Base-by-base conservation (phyloP, 371 early-diverging fungal genomes). In the Zancudomyces culisetae region DNA sequence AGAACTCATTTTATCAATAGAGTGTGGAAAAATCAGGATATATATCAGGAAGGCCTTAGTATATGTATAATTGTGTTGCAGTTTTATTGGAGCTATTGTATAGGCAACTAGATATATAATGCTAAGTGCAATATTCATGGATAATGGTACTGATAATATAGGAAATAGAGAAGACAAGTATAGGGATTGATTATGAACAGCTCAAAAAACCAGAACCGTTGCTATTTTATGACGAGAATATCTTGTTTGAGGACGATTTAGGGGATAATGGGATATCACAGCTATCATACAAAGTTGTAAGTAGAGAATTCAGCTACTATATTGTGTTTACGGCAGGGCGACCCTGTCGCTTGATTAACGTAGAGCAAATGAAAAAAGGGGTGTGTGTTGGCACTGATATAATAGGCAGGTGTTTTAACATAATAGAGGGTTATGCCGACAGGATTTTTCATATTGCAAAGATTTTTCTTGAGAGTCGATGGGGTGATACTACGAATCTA, bases 241-340 rank as follows among this genome's bases (percentile, higher is more conserved):
- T 89, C 1, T 70, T 96, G 45, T 96, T 77, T 60, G 97, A 96
- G 60, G 97, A 96, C 62, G 97, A 96, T 63, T 69, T 96, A 41
- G 91, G 85, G 10, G 97, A 96, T 59, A 91, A 92, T 61, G 97
- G 97, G 15, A 76, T 81, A 1, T 81, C 89, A 8, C 68, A 83
- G 51, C 64, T 87, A 26, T 76, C 75, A 1, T 76, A 81, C 22
- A 82, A 86, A 58, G 68, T 95, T 6, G 35, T 35, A 35, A 35
- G 15, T 15, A 35, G 10, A 35, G 6, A 35, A 6, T 10, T 10
- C 15, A 10, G 35, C 23, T 42, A 55, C 26, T 21, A 39, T 51
- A 51, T 12, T 19, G 19, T 35, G 10, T 35, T 10, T 6, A 15
- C 10, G 6, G 15, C 35, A 35, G 35, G 35, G 6, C 15, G 6